phyloP scores from a whole-genome alignment of 106 monocot species.

The Dendrobium nobile region DNA sequence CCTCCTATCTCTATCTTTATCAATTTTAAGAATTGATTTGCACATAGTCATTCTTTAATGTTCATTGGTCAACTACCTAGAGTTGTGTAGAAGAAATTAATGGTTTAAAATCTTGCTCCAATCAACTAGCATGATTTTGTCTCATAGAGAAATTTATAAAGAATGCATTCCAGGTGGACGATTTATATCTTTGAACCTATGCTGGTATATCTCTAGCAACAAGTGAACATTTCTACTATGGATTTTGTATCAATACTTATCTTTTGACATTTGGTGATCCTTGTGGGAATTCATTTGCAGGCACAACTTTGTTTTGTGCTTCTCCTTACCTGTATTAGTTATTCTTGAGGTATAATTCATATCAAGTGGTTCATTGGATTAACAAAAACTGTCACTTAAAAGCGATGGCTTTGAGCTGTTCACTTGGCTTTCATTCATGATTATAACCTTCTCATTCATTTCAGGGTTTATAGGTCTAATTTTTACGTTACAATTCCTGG shows the following conservation, averaged over 20 bases:
- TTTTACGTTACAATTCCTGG: slow-evolving; percentile 11
- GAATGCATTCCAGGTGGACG: neutral
- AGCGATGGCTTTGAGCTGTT: neutral
- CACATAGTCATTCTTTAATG: neutral
- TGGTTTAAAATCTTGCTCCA: too few species aligned
- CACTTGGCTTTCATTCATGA: neutral
- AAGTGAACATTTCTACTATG: neutral
- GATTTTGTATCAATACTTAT: neutral
- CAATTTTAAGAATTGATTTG: neutral
- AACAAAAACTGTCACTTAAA: neutral
- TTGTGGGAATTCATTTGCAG: neutral
- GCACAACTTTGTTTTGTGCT: neutral
- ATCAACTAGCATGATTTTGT: neutral
- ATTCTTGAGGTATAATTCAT: neutral
- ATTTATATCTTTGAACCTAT: neutral
- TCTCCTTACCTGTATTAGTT: neutral
- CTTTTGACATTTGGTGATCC: neutral
- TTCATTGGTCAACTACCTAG: neutral
- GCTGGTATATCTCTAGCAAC: neutral
- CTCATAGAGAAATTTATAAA: neutral
- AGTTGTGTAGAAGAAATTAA: too few species aligned
- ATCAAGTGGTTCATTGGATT: neutral
- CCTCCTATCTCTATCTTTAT: too few species aligned
- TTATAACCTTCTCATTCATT: neutral
- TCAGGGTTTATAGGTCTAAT: neutral